Base-by-base conservation (phyloP, 2,329 filamentous ascomycete genomes). In the Aaosphaeria pasadenensis region DNA sequence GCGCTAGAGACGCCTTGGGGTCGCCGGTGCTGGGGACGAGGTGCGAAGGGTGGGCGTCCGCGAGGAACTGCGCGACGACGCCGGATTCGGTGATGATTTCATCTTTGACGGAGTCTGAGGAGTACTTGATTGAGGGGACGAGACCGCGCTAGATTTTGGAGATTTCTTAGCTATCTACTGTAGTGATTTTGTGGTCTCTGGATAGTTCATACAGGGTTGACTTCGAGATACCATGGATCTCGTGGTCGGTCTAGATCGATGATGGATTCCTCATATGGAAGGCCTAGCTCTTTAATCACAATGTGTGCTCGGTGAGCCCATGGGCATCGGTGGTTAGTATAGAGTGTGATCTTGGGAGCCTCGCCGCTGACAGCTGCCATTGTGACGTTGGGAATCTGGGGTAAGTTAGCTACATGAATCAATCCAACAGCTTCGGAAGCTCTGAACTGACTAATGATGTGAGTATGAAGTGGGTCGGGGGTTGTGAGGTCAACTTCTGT, bases 301-400 rank as follows among this genome's bases (percentile, higher is more conserved):
- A 90, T 89, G 58, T 91, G 85, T 1, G 83, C 87, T 33, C 89
- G 85, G 63, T 92, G 88, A 11, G 87, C 88, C 68, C 81, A 90
- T 24, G 87, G 87, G 66, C 87, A 91, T 43, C 56, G 44, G 57
- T 83, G 84, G 73, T 84, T 86, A 43, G 86, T 89, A 72, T 90
- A 90, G 39, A 89, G 74, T 31, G 74, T 84, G 66, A 88, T 83
- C 56, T 81, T 81, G 30, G 71, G 70, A 5, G 59, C 47, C 33
- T 59, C 52, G 38, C 58, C 62, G 43, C 61, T 60, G 36, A 55
- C 36, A 39, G 54, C 52, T 39, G 57, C 60, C 58, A 63, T 64
- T 38, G 3, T 49, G 43, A n/a, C 33, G 33, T 24, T 24, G 17
- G 17, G 17, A 24, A 24, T 24, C 40, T 32, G 43, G 30, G 43